Evolutionary conservation across 2,329 filamentous ascomycete species (phyloP).

Genomic region (Aspergillus hiratsukae): DNA sequence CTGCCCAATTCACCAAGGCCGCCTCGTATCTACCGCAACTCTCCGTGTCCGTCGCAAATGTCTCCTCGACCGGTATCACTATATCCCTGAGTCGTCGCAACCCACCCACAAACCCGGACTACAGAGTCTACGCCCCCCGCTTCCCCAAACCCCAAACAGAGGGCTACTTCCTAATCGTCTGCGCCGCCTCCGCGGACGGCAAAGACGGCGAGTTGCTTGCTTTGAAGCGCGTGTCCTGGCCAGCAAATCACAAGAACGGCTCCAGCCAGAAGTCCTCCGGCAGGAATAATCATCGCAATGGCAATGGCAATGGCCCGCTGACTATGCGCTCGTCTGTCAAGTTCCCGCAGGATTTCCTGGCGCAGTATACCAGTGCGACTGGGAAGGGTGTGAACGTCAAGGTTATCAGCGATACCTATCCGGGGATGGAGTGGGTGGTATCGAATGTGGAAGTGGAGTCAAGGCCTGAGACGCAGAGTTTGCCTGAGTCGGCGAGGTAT

Average conservation of each 20-base stretch:
- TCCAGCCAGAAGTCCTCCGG: slow-evolving; percentile 13
- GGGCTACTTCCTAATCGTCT: slow-evolving; percentile 82
- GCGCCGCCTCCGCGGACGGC: slow-evolving; percentile 35
- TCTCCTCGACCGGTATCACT: slow-evolving; percentile 59
- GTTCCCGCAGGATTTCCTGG: slow-evolving; percentile 23
- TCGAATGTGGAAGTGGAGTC: slow-evolving; percentile 48
- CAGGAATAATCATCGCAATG: slow-evolving; percentile 12
- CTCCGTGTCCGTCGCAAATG: slow-evolving; percentile 54
- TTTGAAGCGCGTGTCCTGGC: slow-evolving; percentile 82
- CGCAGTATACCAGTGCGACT: slow-evolving; percentile 33
- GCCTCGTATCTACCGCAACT: slow-evolving; percentile 66
- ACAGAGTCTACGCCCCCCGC: slow-evolving; percentile 75
- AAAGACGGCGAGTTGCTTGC: slow-evolving; percentile 72
- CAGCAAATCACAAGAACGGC: slow-evolving; percentile 23
- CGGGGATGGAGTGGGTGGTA: slow-evolving; percentile 64
- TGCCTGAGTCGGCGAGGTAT: slow-evolving; percentile 12
- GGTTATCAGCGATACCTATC: slow-evolving; percentile 83
- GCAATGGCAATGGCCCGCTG: slow-evolving; percentile 8
- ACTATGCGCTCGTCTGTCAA: slow-evolving; percentile 29
- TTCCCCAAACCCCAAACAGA: slow-evolving; percentile 95
- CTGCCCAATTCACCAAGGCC: slow-evolving; percentile 50
- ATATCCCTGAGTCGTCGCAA: slow-evolving; percentile 62
- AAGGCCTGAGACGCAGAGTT: slow-evolving; percentile 21
- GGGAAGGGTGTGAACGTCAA: slow-evolving; percentile 63
- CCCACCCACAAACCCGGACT: slow-evolving; percentile 58